Evolutionary conservation across 139 green algal species (phyloP).

Genomic region (Tetradesmus obliquus): DNA sequence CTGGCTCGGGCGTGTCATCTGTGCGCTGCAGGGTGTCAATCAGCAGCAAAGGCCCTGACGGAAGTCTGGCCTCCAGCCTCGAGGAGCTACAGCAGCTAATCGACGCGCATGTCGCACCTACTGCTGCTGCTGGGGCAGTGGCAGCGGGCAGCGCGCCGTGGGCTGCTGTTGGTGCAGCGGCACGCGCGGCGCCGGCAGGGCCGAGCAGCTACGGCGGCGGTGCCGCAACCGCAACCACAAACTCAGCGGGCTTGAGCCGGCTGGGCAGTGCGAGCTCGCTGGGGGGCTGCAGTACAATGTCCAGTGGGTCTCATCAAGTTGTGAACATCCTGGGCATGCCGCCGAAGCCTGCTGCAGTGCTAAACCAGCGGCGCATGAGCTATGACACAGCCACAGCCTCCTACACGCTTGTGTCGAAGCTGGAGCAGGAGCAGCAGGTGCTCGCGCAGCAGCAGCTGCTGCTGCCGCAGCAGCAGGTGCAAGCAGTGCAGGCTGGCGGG

Average conservation of each 20-base stretch:
- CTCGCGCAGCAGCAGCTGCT: conserved; percentile 10
- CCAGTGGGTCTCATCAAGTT: not conserved
- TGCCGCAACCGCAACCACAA: no score
- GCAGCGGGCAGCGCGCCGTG: not conserved
- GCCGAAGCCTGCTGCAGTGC: not conserved
- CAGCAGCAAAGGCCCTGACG: not conserved
- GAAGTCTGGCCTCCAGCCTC: not conserved
- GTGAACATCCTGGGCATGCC: conserved; percentile 35
- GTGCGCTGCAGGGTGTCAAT: not conserved
- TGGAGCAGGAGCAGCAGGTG: not conserved
- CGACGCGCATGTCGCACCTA: not conserved
- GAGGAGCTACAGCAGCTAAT: not conserved
- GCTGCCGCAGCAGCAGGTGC: not conserved
- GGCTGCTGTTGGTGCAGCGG: not conserved
- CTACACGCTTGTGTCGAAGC: not conserved
- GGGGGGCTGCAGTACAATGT: not conserved
- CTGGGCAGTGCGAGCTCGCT: not conserved
- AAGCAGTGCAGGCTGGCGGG: not conserved
- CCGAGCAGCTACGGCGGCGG: not conserved
- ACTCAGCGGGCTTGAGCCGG: not conserved
- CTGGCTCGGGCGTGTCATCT: not conserved
- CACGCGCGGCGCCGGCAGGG: not conserved
- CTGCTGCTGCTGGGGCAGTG: not conserved
- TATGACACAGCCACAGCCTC: conserved; percentile 26
- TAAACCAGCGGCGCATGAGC: conserved; percentile 25